A percentile compares a stretch with the other conserved stretches of the same genome.
Evolutionary conservation across 2,329 filamentous ascomycete genomes (phyloP).

Genomic region (Lasiodiplodia sp.): DNA sequence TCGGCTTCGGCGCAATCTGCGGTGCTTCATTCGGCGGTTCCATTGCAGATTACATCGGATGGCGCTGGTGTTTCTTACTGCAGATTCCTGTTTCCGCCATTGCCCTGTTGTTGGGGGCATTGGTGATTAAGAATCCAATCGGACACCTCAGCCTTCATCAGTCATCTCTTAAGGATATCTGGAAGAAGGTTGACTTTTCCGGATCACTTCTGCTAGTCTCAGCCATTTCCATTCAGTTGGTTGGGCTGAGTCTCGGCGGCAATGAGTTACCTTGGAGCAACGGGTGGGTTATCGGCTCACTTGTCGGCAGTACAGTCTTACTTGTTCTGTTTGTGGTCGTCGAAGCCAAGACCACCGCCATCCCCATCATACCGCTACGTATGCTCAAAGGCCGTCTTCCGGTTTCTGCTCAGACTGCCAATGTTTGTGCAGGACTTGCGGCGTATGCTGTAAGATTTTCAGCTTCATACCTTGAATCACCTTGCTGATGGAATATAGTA

Average conservation of each 20-base stretch:
- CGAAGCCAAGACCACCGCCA: constrained; percentile 51
- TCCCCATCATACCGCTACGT: constrained; percentile 54
- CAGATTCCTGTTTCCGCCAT: constrained; percentile 66
- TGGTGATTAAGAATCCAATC: constrained; percentile 60
- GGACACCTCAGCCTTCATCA: constrained; percentile 43
- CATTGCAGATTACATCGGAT: constrained; percentile 54
- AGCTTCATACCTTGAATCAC: too few species aligned
- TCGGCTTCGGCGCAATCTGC: constrained; percentile 69
- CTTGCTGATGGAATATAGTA: constrained; percentile 38
- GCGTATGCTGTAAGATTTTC: constrained; percentile 63
- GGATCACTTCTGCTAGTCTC: constrained; percentile 65
- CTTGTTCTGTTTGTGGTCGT: constrained; percentile 49
- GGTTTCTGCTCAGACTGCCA: constrained; percentile 63
- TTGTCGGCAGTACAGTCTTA: constrained; percentile 48
- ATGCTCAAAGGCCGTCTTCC: constrained; percentile 65
- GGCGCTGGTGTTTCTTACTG: constrained; percentile 63
- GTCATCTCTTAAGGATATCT: constrained; percentile 43
- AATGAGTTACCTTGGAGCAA: constrained; percentile 55
- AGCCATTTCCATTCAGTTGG: constrained; percentile 64
- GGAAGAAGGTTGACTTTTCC: constrained; percentile 64
- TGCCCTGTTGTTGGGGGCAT: constrained; percentile 61
- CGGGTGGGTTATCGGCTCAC: constrained; percentile 49
- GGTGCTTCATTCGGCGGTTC: constrained; percentile 55
- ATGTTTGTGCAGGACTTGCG: constrained; percentile 66
- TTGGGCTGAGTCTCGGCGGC: constrained; percentile 53